phyloP scores from a whole-genome alignment of 345 rosid species.

The Raphanus sativus region DNA sequence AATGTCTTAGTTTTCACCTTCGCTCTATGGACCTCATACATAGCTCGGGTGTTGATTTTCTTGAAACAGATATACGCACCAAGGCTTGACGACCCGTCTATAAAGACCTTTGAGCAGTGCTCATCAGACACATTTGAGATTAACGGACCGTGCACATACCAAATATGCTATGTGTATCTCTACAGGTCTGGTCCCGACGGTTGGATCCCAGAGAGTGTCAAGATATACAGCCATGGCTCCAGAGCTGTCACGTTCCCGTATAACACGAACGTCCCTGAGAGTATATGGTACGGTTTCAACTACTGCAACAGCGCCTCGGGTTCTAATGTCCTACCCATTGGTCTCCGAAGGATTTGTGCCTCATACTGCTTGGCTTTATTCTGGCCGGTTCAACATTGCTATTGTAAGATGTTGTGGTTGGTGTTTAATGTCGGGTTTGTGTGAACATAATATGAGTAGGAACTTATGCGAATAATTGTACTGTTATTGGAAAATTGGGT shows the following conservation, averaged over 20 bases:
- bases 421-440: conserved; percentile 12
- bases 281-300: conserved; percentile 78
- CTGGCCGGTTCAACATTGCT: conserved; percentile 26
- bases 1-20: background rate
- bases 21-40: background rate
- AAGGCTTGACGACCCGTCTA: conserved; percentile 68
- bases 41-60: background rate
- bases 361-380: conserved; percentile 32
- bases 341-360: conserved; percentile 24
- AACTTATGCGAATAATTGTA: conserved; percentile 29
- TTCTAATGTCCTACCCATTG: conserved; percentile 32
- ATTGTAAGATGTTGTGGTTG: conserved; percentile 14
- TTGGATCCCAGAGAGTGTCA: conserved; percentile 70
- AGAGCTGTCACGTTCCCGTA: conserved; percentile 56
- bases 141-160: conserved; percentile 71
- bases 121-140: conserved; percentile 75
- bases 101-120: conserved; percentile 65
- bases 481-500: conserved; percentile 9
- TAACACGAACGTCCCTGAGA: conserved; percentile 54
- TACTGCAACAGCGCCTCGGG: conserved; percentile 54
- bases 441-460: conserved; percentile 31
- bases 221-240: conserved; percentile 48
- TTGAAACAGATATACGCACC: conserved; percentile 68
- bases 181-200: conserved; percentile 79
- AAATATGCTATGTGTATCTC: conserved; percentile 74